Conservation (phyloP, 345 rosid species). For the Pugionium dolabratum region DNA sequence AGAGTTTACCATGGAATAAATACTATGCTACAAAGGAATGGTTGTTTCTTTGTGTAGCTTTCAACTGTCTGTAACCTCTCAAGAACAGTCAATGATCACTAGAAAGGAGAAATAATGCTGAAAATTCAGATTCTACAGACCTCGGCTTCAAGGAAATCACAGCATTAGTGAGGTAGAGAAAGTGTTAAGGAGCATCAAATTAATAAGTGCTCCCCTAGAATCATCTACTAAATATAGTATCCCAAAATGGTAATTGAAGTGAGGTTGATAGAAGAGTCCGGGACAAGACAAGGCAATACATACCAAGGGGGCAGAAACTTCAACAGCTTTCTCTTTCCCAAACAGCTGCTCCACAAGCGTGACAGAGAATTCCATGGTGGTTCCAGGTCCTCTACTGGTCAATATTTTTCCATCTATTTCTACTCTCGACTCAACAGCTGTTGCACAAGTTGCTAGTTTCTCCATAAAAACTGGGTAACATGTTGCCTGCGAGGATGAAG, state of each 20-base stretch:
- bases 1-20: not conserved
- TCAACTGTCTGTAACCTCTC: not conserved
- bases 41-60: constrained; percentile 3
- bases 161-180: constrained; percentile 2
- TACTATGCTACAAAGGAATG: not conserved
- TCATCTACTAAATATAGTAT: not conserved
- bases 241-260: not conserved
- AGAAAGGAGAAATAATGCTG: not conserved
- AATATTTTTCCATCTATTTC: constrained; percentile 72
- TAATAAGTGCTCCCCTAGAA: not conserved
- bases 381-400: constrained; percentile 89
- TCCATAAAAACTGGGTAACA: constrained; percentile 85
- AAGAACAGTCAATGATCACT: not conserved
- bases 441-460: constrained; percentile 62
- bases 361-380: constrained; percentile 86
- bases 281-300: not conserved
- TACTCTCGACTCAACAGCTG: constrained; percentile 83
- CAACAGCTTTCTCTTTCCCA: constrained; percentile 80
- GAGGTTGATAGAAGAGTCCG: constrained; percentile 2
- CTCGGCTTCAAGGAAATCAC: constrained; percentile 12
- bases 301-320: constrained; percentile 82
- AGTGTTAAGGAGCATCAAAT: not conserved
- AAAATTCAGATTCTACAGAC: not conserved
- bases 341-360: constrained; percentile 66
- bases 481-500: constrained; percentile 60